Base-by-base conservation (phyloP, 179 eudicot genomes). In the Dionaea muscipula region DNA sequence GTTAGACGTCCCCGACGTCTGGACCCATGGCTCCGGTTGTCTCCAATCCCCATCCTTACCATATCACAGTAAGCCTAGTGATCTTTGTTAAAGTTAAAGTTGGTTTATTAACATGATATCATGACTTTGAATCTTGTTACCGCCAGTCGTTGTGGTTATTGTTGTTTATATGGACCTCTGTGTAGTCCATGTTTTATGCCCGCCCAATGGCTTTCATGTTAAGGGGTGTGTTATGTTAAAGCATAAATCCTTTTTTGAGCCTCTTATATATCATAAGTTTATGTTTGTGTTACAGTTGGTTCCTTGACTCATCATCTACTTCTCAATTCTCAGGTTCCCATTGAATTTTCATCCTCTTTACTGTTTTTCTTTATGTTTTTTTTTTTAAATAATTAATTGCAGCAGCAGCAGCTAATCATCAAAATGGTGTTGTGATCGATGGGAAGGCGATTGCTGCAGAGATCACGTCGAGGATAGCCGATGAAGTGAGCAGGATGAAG, bases 381-480 rank as follows among this genome's bases (percentile, higher is more conserved):
- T 38, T 23, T 12, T 39, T 7, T 28, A 38, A 36, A 46, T 26
- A 7, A 51, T 7, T 0, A 26, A 17, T 15, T 51, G 12, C 1
- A 44, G 26, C 51, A 57, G 51, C 57, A 40, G 63, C 82, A 79
- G 88, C 69, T 59, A 62, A 57, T 61, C 57, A 63, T 47, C 50
- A 46, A 49, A 68, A 67, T 58, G 79, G 85, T 58, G 68, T 64
- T 63, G 71, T 82, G 57, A 82, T 87, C 65, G 83, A 88, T 81
- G 95, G 96, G 68, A 76, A 80, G 69, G 63, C 68, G 53, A 75
- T 85, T 74, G 88, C 96, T 33, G 84, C 70, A 22, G 70, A 78
- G 28, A 82, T 88, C 65, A 71, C 53, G 70, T 68, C 70, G 23
- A 60, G 63, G 46, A 83, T 88, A 54, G 82, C 82, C 23, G 47